phyloP scores from a whole-genome alignment of 768 basidiomycete genomes.

The Tremella yokohamensis region DNA sequence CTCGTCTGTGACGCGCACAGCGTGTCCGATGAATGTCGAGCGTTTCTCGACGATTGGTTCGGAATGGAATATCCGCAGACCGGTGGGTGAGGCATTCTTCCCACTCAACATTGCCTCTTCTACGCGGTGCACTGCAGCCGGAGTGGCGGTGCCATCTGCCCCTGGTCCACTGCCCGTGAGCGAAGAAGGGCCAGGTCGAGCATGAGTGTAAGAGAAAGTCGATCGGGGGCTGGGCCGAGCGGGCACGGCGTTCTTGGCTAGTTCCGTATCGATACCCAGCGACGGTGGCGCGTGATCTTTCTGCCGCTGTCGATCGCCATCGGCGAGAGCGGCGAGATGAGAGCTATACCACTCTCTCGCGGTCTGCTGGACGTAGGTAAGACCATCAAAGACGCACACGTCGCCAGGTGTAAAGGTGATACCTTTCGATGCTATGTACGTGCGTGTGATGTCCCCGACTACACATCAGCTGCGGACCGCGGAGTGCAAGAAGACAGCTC shows the following conservation, averaged over 20 bases:
- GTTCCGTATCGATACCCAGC: background rate
- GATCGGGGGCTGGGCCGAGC: constrained; percentile 22
- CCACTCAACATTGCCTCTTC: constrained; percentile 6
- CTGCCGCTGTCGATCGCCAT: constrained; percentile 23
- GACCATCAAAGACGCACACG: constrained; percentile 51
- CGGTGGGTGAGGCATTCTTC: constrained; percentile 53
- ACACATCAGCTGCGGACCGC: background rate
- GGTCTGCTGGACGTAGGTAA: constrained; percentile 37
- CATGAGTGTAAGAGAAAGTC: constrained; percentile 26
- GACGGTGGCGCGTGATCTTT: constrained; percentile 7
- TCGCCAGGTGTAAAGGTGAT: constrained; percentile 47
- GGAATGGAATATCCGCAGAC: constrained; percentile 64
- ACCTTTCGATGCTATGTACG: constrained; percentile 48
- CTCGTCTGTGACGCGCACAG: constrained; percentile 72
- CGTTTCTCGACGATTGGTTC: constrained; percentile 83
- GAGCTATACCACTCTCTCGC: constrained; percentile 40
- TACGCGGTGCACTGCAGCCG: constrained; percentile 11
- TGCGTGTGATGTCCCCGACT: constrained; percentile 51
- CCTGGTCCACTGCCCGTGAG: background rate
- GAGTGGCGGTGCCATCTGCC: constrained; percentile 5
- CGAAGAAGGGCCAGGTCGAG: constrained; percentile 2
- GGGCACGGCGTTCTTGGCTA: background rate
- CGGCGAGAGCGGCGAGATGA: constrained; percentile 27
- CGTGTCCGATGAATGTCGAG: constrained; percentile 79
- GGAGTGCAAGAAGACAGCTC: constrained; percentile 14